These are phyloP conservation scores for Aureobasidium sp. DNA, from an alignment of 2,329 filamentous ascomycete species.

Conservation along the genomic window DNA sequence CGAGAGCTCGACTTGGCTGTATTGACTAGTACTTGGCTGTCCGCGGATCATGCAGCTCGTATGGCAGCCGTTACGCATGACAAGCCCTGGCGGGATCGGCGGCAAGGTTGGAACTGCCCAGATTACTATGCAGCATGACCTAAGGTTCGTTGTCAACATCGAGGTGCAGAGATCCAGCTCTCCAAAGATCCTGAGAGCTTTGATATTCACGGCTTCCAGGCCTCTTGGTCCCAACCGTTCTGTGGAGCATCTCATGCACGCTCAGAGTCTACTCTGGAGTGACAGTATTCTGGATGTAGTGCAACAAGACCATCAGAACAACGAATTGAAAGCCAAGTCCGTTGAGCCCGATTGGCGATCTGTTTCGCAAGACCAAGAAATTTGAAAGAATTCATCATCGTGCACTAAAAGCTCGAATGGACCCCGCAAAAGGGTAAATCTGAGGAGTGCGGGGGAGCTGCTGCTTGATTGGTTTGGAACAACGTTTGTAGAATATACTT, in stretches of 20 bases:
- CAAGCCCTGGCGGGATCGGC: background rate
- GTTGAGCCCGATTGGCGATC: background rate
- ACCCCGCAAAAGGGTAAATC: background rate
- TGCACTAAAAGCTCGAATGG: background rate
- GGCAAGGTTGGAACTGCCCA: background rate
- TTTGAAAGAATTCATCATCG: background rate
- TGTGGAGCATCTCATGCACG: background rate
- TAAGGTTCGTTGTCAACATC: background rate
- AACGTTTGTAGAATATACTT: background rate
- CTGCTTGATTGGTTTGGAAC: background rate
- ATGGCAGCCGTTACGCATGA: slow-evolving; percentile 2
- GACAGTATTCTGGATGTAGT: too few relatives aligned
- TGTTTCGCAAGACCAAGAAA: background rate
- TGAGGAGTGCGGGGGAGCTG: background rate
- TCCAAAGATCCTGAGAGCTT: background rate
- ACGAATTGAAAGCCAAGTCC: background rate
- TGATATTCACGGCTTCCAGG: background rate
- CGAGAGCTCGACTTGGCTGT: slow-evolving; percentile 1
- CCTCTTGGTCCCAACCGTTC: background rate
- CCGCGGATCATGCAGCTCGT: slow-evolving; percentile 4
- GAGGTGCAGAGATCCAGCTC: background rate
- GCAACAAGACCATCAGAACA: background rate
- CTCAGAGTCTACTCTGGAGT: background rate
- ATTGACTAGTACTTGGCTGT: slow-evolving; percentile 3
- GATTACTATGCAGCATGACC: background rate